phyloP scores from a whole-genome alignment of 495 filamentous ascomycete species.

The Astrothelium macrocarpum region DNA sequence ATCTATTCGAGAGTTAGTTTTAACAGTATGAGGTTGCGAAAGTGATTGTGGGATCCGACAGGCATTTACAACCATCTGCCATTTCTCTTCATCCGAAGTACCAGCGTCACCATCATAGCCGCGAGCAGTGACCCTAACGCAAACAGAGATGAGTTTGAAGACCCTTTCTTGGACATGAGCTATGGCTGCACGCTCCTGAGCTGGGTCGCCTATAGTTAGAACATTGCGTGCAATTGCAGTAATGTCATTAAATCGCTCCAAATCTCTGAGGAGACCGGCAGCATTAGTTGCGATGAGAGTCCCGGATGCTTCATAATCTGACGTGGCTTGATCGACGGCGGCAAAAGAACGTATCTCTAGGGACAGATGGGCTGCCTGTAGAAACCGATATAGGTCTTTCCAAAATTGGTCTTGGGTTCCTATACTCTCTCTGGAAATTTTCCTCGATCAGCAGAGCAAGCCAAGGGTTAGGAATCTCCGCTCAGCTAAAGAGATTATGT shows the following conservation, averaged over 20 bases:
- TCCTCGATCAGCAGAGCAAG: not conserved
- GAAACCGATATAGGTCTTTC: conserved; percentile 24
- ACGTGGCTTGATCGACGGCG: conserved; percentile 24
- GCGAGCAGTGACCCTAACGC: conserved; percentile 77
- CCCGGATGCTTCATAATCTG: conserved; percentile 30
- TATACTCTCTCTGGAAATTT: conserved; percentile 17
- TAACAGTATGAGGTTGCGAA: conserved; percentile 14
- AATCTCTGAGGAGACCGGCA: conserved; percentile 62
- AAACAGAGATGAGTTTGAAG: conserved; percentile 71
- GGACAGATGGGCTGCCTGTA: conserved; percentile 30
- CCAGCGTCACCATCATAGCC: conserved; percentile 77
- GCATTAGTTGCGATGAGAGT: conserved; percentile 70
- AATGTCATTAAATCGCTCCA: conserved; percentile 75
- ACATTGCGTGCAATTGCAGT: conserved; percentile 79
- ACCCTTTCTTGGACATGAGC: conserved; percentile 72
- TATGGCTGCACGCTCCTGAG: conserved; percentile 77
- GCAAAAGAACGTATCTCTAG: conserved; percentile 31
- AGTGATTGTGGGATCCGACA: conserved; percentile 22
- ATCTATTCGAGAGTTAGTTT: conserved; percentile 34
- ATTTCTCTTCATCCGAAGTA: conserved; percentile 53
- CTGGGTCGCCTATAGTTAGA: conserved; percentile 68
- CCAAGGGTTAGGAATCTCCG: not conserved
- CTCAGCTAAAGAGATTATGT: not conserved
- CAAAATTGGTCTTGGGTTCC: conserved; percentile 27
- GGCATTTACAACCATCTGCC: conserved; percentile 53